phyloP scores from a whole-genome alignment of 1,139 yeast species.

The Meyerozyma elateridarum region DNA sequence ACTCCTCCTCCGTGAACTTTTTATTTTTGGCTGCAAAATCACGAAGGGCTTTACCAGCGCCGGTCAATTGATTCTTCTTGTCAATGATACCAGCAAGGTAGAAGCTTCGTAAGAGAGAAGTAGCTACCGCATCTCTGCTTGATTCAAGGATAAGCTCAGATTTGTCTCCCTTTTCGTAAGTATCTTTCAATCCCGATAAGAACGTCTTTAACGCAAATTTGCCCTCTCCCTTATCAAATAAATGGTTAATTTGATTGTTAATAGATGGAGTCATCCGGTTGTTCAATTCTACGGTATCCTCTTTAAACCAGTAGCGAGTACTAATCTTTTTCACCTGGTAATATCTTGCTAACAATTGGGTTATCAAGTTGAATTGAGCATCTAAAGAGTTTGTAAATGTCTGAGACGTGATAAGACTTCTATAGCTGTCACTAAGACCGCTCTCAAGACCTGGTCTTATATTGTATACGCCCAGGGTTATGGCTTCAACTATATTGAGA shows the following conservation, averaged over 20 bases:
- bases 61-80: slow-evolving; percentile 37
- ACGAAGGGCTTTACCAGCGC: slow-evolving; percentile 55
- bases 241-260: slow-evolving; percentile 29
- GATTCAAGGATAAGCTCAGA: slow-evolving; percentile 25
- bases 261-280: slow-evolving; percentile 51
- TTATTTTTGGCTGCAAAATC: slow-evolving; percentile 23
- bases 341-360: slow-evolving; percentile 76
- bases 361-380: slow-evolving; percentile 60
- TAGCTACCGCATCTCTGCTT: slow-evolving; percentile 53
- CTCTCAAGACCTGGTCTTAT: slow-evolving; percentile 74
- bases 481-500: slow-evolving; percentile 60
- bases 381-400: slow-evolving; percentile 49
- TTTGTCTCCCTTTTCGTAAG: slow-evolving; percentile 15
- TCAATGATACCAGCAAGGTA: slow-evolving; percentile 54
- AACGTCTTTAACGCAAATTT: slow-evolving; percentile 12
- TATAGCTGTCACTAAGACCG: slow-evolving; percentile 54
- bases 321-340: slow-evolving; percentile 71
- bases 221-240: slow-evolving; percentile 26
- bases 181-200: slow-evolving; percentile 13
- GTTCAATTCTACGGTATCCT: slow-evolving; percentile 41
- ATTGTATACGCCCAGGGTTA: slow-evolving; percentile 58
- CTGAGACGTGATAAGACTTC: slow-evolving; percentile 44
- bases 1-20: slow-evolving; percentile 17
- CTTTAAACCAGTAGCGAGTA: slow-evolving; percentile 58
- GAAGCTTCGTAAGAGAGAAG: slow-evolving; percentile 56